Conservation (phyloP, 176 grass and related monocot species). For the Pontederia crassipes region DNA sequence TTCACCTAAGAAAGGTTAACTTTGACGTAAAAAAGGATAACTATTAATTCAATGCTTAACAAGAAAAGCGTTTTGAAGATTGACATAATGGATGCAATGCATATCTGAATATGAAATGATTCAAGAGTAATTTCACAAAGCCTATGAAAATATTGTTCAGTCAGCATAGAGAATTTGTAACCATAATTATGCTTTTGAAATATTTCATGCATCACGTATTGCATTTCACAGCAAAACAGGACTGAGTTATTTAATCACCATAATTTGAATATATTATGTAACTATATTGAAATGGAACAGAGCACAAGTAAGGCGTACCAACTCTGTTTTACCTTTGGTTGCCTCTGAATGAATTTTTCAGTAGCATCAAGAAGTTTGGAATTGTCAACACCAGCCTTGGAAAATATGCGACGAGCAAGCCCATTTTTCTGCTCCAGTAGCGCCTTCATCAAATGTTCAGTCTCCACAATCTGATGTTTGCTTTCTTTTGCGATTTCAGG, state of each 20-base stretch:
- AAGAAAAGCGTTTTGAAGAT: no score
- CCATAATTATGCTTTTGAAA: no score
- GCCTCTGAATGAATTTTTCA: slow-evolving; percentile 82
- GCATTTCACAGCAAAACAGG: no score
- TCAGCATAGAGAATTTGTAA: no score
- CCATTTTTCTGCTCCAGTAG: slow-evolving; percentile 94
- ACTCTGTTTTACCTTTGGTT: slow-evolving; percentile 57
- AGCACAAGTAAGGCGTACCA: not conserved
- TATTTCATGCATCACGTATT: no score
- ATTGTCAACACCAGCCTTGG: slow-evolving; percentile 87
- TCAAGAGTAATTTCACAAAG: no score
- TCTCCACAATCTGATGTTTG: slow-evolving; percentile 97
- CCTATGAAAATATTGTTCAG: no score
- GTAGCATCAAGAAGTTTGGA: slow-evolving; percentile 88
- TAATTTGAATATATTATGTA: not conserved
- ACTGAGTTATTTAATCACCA: not conserved
- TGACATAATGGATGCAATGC: no score
- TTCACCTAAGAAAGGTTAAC: no score
- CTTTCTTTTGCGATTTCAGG: slow-evolving; percentile 95
- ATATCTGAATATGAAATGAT: no score
- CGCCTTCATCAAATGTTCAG: slow-evolving; percentile 90
- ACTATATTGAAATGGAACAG: not conserved
- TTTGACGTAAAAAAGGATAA: no score
- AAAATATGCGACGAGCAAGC: slow-evolving; percentile 89
- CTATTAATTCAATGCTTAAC: no score